Evolutionary conservation across 139 green algal genomes (phyloP), one percentile per base, ranked within the genome.

Genomic region (Picochlorum sp.): DNA sequence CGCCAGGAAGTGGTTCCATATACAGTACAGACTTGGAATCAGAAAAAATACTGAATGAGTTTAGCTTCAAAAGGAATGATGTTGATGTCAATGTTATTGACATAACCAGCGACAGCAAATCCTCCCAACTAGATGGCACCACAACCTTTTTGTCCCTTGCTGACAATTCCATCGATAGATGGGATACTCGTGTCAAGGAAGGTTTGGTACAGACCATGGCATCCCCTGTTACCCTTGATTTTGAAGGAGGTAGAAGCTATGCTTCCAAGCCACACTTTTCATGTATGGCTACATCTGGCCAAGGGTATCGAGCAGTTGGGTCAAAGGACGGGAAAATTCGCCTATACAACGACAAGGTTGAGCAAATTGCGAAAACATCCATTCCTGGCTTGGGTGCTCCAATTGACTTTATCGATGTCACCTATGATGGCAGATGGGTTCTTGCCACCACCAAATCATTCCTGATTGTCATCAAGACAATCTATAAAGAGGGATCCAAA

Each of bases 391-490:
- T 97, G 46, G 92, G 92, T 15, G 73, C 78, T 4, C 81, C 89
- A 61, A 92, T 98, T 76, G 96, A 92, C 9, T 60, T 69, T 21
- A 82, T 97, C 21, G 90, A 96, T 67, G 90, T 97, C 15, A 94
- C 90, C 1, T 96, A 83, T 66, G 89, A 97, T 69, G 90, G 76
- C 30, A 84, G 80, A 66, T 95, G 81, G 77, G 79, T 97, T 30
- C 61, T 97, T 52, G 92, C 89, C 46, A 98, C 92, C 23, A 96
- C 91, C 0, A 81, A 95, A 62, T 80, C 80, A 52, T 97, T 95
- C 80, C 78, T 98, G 9, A 89, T 97, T 80, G 77, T 98, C 24
- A 70, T 98, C 32, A 91, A 90, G 76, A 92, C 92, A 0, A 84
- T 74, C 7, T 95, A 86, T 68, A 71, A 68, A 16, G 78, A 90